Evolutionary conservation across 2,329 filamentous ascomycete genomes (phyloP), one percentile per base, ranked within the genome.

Genomic region (Plectosphaerella cucumerina): DNA sequence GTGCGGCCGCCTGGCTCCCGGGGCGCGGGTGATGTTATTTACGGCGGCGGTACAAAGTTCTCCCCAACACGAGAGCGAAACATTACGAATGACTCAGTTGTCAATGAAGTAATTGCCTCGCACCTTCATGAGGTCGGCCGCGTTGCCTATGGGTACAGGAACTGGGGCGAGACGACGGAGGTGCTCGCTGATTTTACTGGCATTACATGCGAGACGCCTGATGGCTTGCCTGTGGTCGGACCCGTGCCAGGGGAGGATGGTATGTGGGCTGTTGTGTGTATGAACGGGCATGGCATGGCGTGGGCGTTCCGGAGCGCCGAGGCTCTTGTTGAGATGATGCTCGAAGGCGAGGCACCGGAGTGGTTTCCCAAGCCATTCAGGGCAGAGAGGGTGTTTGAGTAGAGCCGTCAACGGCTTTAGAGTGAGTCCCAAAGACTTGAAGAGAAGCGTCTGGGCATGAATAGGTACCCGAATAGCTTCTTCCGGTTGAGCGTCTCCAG

Each of bases 281-380:
- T 86, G 55, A 83, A 84, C 55, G 84, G 84, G 1, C 81, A 86
- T 62, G 82, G 82, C 0, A 44, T 86, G 84, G 82, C 82, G 2
- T 63, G 81, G 31, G 81, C 81, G 49, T 78, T 81, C 67, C 77
- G 81, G 60, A 77, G 75, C 23, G 81, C 82, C 0, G 73, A 77
- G 56, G 83, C 76, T 0, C 58, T 86, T 50, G 78, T 75, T 2
- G 65, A 70, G 22, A 81, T 85, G 77, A 73, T 84, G 54, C 58
- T 63, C 42, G 67, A 61, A 1, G 57, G 62, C 4, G 65, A 68
- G 22, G 59, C 61, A 45, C 62, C 73, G 10, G 57, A 54, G 5
- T 83, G 79, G 80, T 82, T 83, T 43, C 80, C 80, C 0, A 60
- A 68, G 17, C 70, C 68, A 8, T 83, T 81, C 15, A 73, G 54